Conservation (phyloP, 345 rosid species). For the Reutealis trisperma region DNA sequence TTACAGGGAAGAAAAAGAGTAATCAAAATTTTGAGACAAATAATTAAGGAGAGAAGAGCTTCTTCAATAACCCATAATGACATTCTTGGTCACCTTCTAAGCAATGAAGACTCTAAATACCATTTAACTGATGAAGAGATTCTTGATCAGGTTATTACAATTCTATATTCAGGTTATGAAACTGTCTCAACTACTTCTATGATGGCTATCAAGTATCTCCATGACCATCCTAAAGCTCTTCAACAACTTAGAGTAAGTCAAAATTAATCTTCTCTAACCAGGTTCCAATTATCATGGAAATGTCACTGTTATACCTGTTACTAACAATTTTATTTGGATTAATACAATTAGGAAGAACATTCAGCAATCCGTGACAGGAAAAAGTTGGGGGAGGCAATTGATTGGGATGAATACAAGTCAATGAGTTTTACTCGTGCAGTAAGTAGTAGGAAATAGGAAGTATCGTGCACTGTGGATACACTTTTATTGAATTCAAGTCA, state of each 20-base stretch:
- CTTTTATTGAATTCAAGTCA: no score
- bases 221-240: slow-evolving; percentile 73
- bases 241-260: slow-evolving; percentile 66
- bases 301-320: neutral
- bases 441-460: slow-evolving; percentile 13
- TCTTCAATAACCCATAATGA: slow-evolving; percentile 47
- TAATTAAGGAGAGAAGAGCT: slow-evolving; percentile 58
- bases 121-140: slow-evolving; percentile 59
- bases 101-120: slow-evolving; percentile 46
- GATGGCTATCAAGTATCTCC: slow-evolving; percentile 91
- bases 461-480: neutral
- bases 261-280: neutral
- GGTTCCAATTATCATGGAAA: neutral
- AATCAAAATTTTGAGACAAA: slow-evolving; percentile 45
- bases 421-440: slow-evolving; percentile 69
- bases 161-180: slow-evolving; percentile 79
- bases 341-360: slow-evolving; percentile 51
- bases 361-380: slow-evolving; percentile 42
- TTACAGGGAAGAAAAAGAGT: slow-evolving; percentile 70
- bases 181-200: slow-evolving; percentile 85
- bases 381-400: slow-evolving; percentile 45
- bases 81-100: slow-evolving; percentile 75
- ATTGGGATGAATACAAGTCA: slow-evolving; percentile 52
- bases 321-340: neutral
- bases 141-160: slow-evolving; percentile 79